Base-by-base conservation (phyloP, 192 early-diverging fungal species). In the Coemansia nantahalensis region DNA sequence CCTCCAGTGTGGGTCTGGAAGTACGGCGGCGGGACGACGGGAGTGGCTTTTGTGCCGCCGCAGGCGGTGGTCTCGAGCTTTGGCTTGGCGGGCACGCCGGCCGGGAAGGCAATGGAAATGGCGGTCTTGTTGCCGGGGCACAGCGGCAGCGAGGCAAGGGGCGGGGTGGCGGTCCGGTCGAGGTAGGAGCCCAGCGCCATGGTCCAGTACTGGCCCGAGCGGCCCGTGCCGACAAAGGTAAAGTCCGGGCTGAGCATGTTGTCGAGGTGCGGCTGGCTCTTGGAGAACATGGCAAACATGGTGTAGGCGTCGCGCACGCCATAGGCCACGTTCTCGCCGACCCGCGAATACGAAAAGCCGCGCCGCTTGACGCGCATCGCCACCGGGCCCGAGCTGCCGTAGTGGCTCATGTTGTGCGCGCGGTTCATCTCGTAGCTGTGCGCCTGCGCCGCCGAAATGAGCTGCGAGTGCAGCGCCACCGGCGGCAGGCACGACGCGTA, bases 361-460 rank as follows among this genome's bases (percentile, higher is more conserved):
- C 65, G 71, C 3, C 64, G 58, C 16, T 44, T 55, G 28, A 53
- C 33, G 4, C 71, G 64, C 51, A 52, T 57, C 0, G 39, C n/a
- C 7, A 55, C 38, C 5, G 42, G 30, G 10, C 71, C 71, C 0
- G 46, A 40, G 5, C 54, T 19, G 4, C 51, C 54, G 21, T 56
- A 56, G 59, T 74, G 60, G 42, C 56, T 74, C 59, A 79, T 56
- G 32, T 65, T 65, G 12, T 43, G 43, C 8, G 55, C 57, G n/a
- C 53, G 51, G 47, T 71, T 71, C 55, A 68, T 65, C 48, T 62
- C 66, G 47, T 74, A 65, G 53, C 68, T 73, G 52, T 79, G 77
- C 18, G 62, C 46, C 48, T 74, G 65, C 8, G 77, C 70, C 0
- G 70, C 44, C 0, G 55, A 52, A 38, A 62, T 63, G 3, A 79